Evolutionary conservation across 73 alveolate genomes (phyloP).

Genomic region (Tetrahymena malaccensis): DNA sequence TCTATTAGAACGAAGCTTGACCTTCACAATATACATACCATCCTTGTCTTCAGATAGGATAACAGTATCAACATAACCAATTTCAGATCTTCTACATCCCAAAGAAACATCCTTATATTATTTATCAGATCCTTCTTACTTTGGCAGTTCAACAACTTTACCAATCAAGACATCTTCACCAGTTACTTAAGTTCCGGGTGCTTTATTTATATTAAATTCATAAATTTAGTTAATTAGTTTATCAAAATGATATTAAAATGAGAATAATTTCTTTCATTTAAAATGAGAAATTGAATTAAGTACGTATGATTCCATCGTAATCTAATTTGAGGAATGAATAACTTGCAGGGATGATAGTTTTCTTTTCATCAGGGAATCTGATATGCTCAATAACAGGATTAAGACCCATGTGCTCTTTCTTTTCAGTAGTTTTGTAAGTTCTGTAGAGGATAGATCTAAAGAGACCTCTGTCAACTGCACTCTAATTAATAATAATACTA

Average conservation of each 20-base stretch:
- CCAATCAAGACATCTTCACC: conserved; percentile 99
- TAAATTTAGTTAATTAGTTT: no score
- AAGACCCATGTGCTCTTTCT: conserved; percentile 84
- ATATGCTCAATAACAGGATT: conserved; percentile 22
- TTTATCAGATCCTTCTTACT: conserved; percentile 15
- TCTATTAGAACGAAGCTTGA: conserved; percentile 86
- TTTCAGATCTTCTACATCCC: conserved; percentile 80
- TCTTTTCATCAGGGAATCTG: background rate
- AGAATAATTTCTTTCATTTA: background rate
- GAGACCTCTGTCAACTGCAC: conserved; percentile 95
- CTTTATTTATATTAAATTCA: background rate
- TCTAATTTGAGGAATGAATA: conserved; percentile 75
- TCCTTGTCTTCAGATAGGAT: conserved; percentile 82
- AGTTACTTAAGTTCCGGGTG: conserved; percentile 93
- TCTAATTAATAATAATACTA: conserved; percentile 91
- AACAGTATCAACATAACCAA: conserved; percentile 92
- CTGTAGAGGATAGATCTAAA: conserved; percentile 96
- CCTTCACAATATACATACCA: conserved; percentile 81
- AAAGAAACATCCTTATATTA: conserved; percentile 50
- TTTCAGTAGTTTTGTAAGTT: conserved; percentile 82
- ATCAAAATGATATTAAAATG: no score
- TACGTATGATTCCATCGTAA: conserved; percentile 88
- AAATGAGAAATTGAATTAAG: no score
- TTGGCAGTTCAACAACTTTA: conserved; percentile 66
- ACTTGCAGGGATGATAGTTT: conserved; percentile 23